These are phyloP conservation scores for Curvularia sp. DNA, from an alignment of 2,329 filamentous ascomycete genomes.

Conservation along the genomic window DNA sequence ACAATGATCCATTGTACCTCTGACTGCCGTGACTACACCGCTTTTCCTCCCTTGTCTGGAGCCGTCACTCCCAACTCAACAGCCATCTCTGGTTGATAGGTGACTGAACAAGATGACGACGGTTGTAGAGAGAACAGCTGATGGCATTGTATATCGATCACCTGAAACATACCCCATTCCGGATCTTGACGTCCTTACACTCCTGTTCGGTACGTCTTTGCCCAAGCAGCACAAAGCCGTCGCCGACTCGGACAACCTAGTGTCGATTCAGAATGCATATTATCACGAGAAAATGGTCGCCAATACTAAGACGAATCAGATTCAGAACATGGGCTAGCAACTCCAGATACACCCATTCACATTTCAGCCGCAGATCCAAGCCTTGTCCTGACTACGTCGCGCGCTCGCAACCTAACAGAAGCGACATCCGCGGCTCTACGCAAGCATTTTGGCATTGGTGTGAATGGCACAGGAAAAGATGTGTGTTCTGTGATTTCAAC, in stretches of 20 bases:
- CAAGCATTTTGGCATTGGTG: constrained; percentile 61
- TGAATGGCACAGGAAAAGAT: constrained; percentile 54
- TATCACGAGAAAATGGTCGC: neutral
- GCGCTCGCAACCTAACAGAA: constrained; percentile 58
- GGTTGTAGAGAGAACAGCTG: constrained; percentile 42
- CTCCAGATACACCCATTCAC: constrained; percentile 63
- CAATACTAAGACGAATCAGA: constrained; percentile 21
- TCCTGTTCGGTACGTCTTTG: constrained; percentile 51
- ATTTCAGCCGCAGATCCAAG: constrained; percentile 64
- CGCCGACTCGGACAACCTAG: too few relatives aligned
- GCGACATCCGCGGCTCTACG: constrained; percentile 65
- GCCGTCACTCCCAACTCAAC: neutral
- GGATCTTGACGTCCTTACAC: constrained; percentile 51
- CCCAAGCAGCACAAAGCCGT: neutral
- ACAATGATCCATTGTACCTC: neutral
- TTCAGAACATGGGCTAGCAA: constrained; percentile 41
- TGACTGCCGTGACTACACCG: neutral
- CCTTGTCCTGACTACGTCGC: constrained; percentile 62
- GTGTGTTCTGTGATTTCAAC: constrained; percentile 65
- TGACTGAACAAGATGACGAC: constrained; percentile 36
- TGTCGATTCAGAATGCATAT: too few relatives aligned
- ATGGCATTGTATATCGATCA: constrained; percentile 43
- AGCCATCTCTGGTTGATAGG: neutral
- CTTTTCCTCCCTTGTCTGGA: neutral
- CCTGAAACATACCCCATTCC: constrained; percentile 47